A percentile compares a stretch with the other conserved stretches of the same genome.
Conservation (phyloP, 1,284 basidiomycete genomes). For the Coniophora puteana region DNA sequence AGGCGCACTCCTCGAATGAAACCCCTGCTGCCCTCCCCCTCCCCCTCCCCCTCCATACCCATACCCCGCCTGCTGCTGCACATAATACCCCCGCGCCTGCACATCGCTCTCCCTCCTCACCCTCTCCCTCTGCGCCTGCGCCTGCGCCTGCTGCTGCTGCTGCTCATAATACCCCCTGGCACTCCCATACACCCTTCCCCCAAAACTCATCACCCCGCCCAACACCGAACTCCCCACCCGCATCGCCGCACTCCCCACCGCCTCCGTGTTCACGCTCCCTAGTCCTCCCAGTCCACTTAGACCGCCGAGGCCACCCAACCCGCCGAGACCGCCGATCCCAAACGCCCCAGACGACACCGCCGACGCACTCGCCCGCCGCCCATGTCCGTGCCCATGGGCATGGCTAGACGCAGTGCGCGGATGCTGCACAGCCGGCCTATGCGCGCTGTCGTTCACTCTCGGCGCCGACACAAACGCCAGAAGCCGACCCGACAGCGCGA, state of each 20-base stretch:
- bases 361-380: constrained; percentile 20
- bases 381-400: constrained; percentile 12
- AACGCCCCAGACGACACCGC: constrained; percentile 21
- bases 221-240: constrained; percentile 60
- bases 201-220: constrained; percentile 59
- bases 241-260: constrained; percentile 51
- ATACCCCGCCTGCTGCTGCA: no score
- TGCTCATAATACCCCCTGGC: constrained; percentile 37
- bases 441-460: no score
- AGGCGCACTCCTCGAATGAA: constrained; percentile 66
- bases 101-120: constrained; percentile 8
- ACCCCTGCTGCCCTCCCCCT: no score
- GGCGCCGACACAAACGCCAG: constrained; percentile 61
- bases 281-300: no score
- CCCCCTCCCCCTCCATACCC: constrained; percentile 22
- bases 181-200: constrained; percentile 59
- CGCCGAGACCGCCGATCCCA: no score
- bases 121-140: constrained; percentile 12
- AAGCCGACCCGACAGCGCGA: constrained; percentile 57
- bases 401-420: constrained; percentile 28
- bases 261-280: no score
- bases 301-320: no score
- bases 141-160: constrained; percentile 22
- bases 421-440: no score
- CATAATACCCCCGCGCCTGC: constrained; percentile 19